Conservation (phyloP, 1,284 basidiomycete species). For the Puccinia horiana region DNA sequence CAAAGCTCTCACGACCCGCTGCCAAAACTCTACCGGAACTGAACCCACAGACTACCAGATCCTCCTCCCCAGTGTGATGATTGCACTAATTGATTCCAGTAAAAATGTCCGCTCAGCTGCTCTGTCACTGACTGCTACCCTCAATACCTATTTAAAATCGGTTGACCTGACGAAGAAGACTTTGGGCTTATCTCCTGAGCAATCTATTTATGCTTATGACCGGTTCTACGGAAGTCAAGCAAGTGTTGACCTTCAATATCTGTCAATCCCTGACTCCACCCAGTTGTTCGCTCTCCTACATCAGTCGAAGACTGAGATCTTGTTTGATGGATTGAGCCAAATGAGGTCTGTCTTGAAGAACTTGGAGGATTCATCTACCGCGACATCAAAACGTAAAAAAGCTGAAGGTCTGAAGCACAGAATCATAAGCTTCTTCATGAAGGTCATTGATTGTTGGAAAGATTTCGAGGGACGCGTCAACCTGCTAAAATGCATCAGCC, state of each 20-base stretch:
- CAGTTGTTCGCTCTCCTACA: conserved; percentile 14
- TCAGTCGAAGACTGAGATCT: conserved; percentile 16
- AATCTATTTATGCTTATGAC: conserved; percentile 46
- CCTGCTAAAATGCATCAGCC: conserved; percentile 33
- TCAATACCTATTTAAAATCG: conserved; percentile 14
- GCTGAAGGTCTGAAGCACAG: conserved; percentile 23
- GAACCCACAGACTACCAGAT: conserved; percentile 32
- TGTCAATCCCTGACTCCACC: conserved; percentile 32
- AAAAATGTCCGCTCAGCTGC: conserved; percentile 42
- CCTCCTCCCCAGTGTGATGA: conserved; percentile 41
- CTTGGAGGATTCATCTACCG: conserved; percentile 15
- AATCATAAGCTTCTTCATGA: conserved; percentile 39
- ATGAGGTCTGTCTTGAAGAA: not conserved
- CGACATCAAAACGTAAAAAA: conserved; percentile 22
- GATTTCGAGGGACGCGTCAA: conserved; percentile 43
- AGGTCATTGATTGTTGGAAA: conserved; percentile 43
- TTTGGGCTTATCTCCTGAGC: not conserved
- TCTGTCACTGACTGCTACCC: conserved; percentile 5
- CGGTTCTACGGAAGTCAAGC: conserved; percentile 37
- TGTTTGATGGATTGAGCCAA: conserved; percentile 30
- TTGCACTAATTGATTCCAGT: conserved; percentile 36
- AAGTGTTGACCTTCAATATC: conserved; percentile 41
- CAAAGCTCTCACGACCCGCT: not conserved
- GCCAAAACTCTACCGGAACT: not conserved
- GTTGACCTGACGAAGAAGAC: conserved; percentile 7